phyloP scores from a whole-genome alignment of 257 asterid species.

The Lavandula angustifolia region DNA sequence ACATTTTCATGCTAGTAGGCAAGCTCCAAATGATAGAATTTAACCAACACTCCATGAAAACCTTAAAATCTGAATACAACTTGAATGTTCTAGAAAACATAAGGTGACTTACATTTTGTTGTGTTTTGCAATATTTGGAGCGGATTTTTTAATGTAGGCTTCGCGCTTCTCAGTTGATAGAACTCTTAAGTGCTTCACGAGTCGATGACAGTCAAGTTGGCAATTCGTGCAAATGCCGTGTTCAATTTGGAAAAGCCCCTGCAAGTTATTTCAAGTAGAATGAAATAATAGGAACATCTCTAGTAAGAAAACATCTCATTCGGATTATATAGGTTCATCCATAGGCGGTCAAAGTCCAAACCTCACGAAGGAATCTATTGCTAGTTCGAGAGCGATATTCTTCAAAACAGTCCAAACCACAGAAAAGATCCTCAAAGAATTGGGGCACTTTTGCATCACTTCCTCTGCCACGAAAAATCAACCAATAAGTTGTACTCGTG shows the following conservation, averaged over 20 bases:
- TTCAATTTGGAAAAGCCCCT: slow-evolving; percentile 87
- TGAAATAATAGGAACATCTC: slow-evolving; percentile 22
- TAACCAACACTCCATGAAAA: slow-evolving; percentile 11
- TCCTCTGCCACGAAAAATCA: slow-evolving; percentile 55
- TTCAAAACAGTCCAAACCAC: slow-evolving; percentile 74
- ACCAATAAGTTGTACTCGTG: slow-evolving; percentile 1
- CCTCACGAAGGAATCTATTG: slow-evolving; percentile 76
- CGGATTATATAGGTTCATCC: slow-evolving; percentile 15
- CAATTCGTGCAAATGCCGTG: slow-evolving; percentile 82
- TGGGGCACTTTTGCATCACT: slow-evolving; percentile 66
- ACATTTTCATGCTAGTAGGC: background rate
- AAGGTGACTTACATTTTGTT: slow-evolving; percentile 57
- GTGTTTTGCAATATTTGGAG: slow-evolving; percentile 65
- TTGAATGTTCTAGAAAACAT: slow-evolving; percentile 5
- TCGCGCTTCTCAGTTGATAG: slow-evolving; percentile 67
- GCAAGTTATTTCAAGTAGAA: slow-evolving; percentile 36
- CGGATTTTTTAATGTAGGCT: slow-evolving; percentile 58
- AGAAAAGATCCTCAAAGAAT: slow-evolving; percentile 92
- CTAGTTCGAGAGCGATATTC: slow-evolving; percentile 83
- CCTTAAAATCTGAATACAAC: slow-evolving; percentile 14
- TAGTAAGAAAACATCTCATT: slow-evolving; percentile 15
- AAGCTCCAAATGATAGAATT: background rate
- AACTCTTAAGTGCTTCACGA: slow-evolving; percentile 67
- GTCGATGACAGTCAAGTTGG: slow-evolving; percentile 75
- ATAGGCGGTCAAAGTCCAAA: slow-evolving; percentile 35